Base-by-base conservation (phyloP, 2,329 filamentous ascomycete genomes). In the Penicillium griseofulvum region DNA sequence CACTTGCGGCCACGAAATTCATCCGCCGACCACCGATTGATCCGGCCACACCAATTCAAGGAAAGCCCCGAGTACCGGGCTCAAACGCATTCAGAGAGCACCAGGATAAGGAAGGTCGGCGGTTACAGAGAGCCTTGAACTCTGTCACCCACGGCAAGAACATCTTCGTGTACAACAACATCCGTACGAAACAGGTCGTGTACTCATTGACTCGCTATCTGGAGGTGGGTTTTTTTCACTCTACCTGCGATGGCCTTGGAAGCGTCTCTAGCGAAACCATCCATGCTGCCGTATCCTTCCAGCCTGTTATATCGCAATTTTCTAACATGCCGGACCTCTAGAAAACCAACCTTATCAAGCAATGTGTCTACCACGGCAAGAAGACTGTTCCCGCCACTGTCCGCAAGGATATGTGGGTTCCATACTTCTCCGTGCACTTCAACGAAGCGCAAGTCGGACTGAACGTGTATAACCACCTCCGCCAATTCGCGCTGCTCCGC, bases 341-440 rank as follows among this genome's bases (percentile, higher is more conserved):
- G 78, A 80, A 79, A 72, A 76, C 74, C 71, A 78, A 73, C 61
- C 71, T 79, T 45, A 71, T 86, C 56, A 76, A 78, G 28, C 85
- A 87, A 73, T 74, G 87, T 29, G 72, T 84, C 58, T 86, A 82
- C 71, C 79, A 84, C 44, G 84, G 84, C 72, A 87, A 87, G 67
- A 85, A 87, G 69, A 83, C 83, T 47, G 76, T 83, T 22, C 84
- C 84, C 28, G 71, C 81, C 38, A 70, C 68, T 8, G 72, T 87
- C 47, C 83, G 85, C 57, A 83, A 82, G 67, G 85, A 87, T 68
- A 76, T 85, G 68, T 87, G 85, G 85, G 74, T 74, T 14, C 84
- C 84, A 0, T 80, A 85, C 68, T 84, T 78, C 66, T 81, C 80
- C 26, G 74, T 86, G 46, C 78, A 80, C 58, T 84, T 87, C 61